Evolutionary conservation across 1,284 basidiomycete species (phyloP).

Genomic region (Puccinia hordei): DNA sequence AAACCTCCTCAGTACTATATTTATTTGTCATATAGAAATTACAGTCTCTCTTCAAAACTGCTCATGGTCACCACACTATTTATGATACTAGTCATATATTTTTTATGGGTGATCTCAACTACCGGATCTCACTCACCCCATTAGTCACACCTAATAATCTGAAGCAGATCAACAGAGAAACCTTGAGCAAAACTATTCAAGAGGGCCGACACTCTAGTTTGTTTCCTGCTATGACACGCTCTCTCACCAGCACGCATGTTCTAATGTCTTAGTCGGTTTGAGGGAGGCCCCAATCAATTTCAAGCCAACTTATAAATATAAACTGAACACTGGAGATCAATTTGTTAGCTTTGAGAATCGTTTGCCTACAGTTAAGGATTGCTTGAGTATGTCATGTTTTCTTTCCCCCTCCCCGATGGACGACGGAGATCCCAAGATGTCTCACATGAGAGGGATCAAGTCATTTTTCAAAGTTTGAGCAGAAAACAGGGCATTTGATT

Average conservation of each 20-base stretch:
- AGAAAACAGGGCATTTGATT: too few species aligned
- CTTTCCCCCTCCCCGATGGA: too few species aligned
- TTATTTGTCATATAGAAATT: too few species aligned
- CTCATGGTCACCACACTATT: slow-evolving; percentile 51
- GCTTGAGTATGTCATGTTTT: too few species aligned
- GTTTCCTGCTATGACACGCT: slow-evolving; percentile 80
- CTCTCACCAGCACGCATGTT: slow-evolving; percentile 67
- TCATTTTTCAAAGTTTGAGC: too few species aligned
- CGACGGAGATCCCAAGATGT: too few species aligned
- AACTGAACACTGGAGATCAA: slow-evolving; percentile 74
- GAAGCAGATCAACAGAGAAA: slow-evolving; percentile 61
- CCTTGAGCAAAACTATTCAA: slow-evolving; percentile 54
- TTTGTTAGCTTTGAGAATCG: slow-evolving; percentile 63
- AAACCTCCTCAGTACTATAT: too few species aligned
- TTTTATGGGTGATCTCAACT: slow-evolving; percentile 60
- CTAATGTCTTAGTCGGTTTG: slow-evolving; percentile 71
- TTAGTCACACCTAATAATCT: slow-evolving; percentile 52
- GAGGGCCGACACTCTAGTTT: slow-evolving; percentile 54
- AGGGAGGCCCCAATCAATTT: slow-evolving; percentile 82
- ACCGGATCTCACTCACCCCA: slow-evolving; percentile 56
- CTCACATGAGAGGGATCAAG: too few species aligned
- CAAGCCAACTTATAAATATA: slow-evolving; percentile 84
- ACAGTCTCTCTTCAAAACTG: slow-evolving; percentile 69
- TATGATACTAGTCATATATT: slow-evolving; percentile 59
- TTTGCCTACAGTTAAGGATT: too few species aligned